Conservation (phyloP, 2,329 filamentous ascomycete genomes). For the Xylaria sp. region DNA sequence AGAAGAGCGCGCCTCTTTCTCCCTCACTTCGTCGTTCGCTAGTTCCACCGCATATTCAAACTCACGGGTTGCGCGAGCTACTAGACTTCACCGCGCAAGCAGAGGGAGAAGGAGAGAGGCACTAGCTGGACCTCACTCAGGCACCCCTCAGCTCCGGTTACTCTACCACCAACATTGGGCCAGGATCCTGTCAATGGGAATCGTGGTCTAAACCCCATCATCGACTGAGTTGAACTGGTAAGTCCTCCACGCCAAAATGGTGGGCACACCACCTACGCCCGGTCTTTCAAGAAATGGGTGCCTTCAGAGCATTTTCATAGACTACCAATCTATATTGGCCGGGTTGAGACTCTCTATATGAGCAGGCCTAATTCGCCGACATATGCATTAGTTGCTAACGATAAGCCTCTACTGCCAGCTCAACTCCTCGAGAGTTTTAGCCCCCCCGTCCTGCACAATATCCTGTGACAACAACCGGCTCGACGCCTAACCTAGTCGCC, state of each 20-base stretch:
- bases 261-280: neutral
- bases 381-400: slow-evolving; percentile 12
- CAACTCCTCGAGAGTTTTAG: neutral
- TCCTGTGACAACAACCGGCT: slow-evolving; percentile 1
- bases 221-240: neutral
- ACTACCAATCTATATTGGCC: neutral
- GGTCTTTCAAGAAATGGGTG: neutral
- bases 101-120: neutral
- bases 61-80: slow-evolving; percentile 28
- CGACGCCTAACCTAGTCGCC: slow-evolving; percentile 2
- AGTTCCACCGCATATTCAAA: slow-evolving; percentile 3
- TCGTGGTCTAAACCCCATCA: neutral
- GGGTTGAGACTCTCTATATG: slow-evolving; percentile 4
- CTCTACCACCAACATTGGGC: slow-evolving; percentile 4
- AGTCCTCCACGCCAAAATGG: neutral
- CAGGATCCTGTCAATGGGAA: neutral
- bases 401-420: slow-evolving; percentile 13
- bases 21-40: slow-evolving; percentile 5
- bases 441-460: neutral
- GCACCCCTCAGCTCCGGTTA: neutral
- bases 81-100: slow-evolving; percentile 22
- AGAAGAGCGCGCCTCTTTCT: slow-evolving; percentile 1
- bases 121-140: slow-evolving; percentile 16
- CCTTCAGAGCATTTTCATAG: neutral
- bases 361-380: neutral